These are phyloP conservation scores for Aspergillus pseudotamarii DNA, from an alignment of 2,329 filamentous ascomycete species.

Conservation along the genomic window DNA sequence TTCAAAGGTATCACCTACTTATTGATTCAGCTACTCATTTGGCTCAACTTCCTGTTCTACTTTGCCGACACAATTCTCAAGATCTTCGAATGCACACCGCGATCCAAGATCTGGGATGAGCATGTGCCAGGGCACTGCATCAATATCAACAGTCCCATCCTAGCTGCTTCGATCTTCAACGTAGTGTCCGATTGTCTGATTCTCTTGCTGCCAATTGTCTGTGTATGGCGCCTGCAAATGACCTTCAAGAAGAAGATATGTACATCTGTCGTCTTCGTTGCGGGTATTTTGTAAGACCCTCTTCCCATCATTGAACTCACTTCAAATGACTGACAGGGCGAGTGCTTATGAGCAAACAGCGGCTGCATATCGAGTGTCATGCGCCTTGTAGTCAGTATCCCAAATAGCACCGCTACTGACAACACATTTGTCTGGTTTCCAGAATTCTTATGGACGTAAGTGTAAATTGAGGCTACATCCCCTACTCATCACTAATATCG, in stretches of 20 bases:
- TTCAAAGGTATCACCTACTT: constrained; percentile 20
- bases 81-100: constrained; percentile 29
- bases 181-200: constrained; percentile 27
- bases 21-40: constrained; percentile 27
- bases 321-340: background rate
- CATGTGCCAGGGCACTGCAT: constrained; percentile 24
- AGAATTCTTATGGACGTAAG: constrained; percentile 31
- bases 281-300: constrained; percentile 23
- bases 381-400: constrained; percentile 25
- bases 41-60: constrained; percentile 30
- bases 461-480: background rate
- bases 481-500: background rate
- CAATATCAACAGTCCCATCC: constrained; percentile 26
- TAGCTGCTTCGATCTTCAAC: constrained; percentile 26
- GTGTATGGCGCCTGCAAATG: constrained; percentile 28
- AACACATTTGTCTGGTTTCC: constrained; percentile 29
- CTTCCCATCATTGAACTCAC: background rate
- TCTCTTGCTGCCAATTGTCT: constrained; percentile 26
- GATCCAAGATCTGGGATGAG: constrained; percentile 27
- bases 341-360: constrained; percentile 7
- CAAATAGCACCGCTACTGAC: constrained; percentile 19
- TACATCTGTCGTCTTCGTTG: constrained; percentile 25
- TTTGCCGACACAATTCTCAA: constrained; percentile 26
- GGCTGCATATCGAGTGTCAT: constrained; percentile 29
- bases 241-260: constrained; percentile 20